Evolutionary conservation across 139 green algal genomes (phyloP), one percentile per base, ranked within the genome.

Genomic region (Micromonas commoda): DNA sequence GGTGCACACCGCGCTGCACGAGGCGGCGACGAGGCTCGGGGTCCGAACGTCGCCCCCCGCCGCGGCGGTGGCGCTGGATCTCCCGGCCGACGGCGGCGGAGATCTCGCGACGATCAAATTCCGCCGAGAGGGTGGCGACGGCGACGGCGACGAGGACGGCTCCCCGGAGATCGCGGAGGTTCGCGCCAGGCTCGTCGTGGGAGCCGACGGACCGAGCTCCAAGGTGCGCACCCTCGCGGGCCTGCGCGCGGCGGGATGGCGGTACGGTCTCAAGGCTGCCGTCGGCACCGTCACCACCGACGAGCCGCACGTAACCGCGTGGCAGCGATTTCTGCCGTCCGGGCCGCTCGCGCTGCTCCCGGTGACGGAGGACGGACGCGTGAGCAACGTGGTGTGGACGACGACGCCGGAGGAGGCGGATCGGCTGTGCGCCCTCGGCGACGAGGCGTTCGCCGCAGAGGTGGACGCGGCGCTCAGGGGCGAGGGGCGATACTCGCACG

Each of bases 351-450:
- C 84, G 37, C 76, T 88, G 31, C 82, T 88, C 21, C 84, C 84
- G 1, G 63, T 85, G 6, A 29, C 34, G 54, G 31, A 33, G 32
- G 75, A 24, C 45, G 24, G 60, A 16, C 13, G 60, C 60, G 13
- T 32, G 60, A 78, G 82, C 57, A 87, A 87, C 72, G 65, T 88
- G 20, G 84, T 88, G 5, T 88, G 84, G 84, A 80, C 80, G 5
- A 88, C 79, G n/a, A 80, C 76, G 37, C 23, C 69, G 64, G 61
- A 53, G 9, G 76, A 84, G 28, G 64, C 67, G 38, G 54, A 66
- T 23, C 28, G 81, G 38, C 68, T 87, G 37, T 33, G 53, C 52
- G 31, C 29, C 2, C 64, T 85, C 31, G 28, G 6, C n/a, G 38
- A 70, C 57, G 60, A 66, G 0, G 83, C 81, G 5, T 82, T 88